A percentile compares a stretch with the other conserved stretches of the same genome.
Evolutionary conservation across 345 rosid species (phyloP).

Genomic region (Theobroma cacao): DNA sequence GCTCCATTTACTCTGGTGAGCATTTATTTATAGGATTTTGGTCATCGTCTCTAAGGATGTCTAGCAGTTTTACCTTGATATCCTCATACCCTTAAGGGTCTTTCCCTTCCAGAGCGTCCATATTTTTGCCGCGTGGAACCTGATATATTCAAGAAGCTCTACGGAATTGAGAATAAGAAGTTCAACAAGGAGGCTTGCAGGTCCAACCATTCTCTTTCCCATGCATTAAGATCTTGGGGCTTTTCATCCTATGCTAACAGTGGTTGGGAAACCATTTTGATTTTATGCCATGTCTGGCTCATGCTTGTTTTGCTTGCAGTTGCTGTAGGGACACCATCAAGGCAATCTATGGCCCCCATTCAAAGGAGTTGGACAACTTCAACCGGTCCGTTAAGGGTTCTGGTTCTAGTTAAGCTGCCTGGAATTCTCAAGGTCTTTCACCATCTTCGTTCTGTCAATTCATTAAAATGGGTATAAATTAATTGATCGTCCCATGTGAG

Average conservation of each 20-base stretch:
- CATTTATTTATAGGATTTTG: neutral
- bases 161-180: conserved; percentile 55
- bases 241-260: neutral
- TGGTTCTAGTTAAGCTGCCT: conserved; percentile 8
- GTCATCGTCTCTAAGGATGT: neutral
- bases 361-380: conserved; percentile 58
- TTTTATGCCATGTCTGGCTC: neutral
- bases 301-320: conserved; percentile 29
- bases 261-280: neutral
- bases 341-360: conserved; percentile 57
- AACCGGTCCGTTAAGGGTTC: conserved; percentile 42
- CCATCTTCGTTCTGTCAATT: neutral
- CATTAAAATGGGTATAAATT: neutral
- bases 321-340: conserved; percentile 73
- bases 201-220: conserved; percentile 20
- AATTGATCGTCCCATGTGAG: neutral
- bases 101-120: conserved; percentile 56
- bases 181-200: conserved; percentile 77
- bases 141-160: conserved; percentile 49
- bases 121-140: conserved; percentile 81
- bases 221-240: neutral
- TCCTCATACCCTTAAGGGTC: neutral
- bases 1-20: conserved; percentile 75
- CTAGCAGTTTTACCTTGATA: neutral
- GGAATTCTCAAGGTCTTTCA: neutral